Evolutionary conservation across 768 basidiomycete species (phyloP).

Genomic region (Russula lepida): DNA sequence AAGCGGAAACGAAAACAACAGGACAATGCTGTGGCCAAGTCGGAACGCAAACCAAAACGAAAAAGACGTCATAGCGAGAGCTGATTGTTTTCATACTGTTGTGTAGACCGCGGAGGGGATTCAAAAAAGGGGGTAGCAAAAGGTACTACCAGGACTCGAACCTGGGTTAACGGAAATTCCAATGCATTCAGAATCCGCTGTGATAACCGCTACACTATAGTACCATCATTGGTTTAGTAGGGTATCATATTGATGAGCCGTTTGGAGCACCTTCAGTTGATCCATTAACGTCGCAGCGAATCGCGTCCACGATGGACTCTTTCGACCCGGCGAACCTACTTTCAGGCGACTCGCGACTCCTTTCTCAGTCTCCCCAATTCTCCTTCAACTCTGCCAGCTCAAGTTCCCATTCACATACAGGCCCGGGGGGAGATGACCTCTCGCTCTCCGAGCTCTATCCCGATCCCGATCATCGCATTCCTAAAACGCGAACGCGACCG

Average conservation of each 20-base stretch:
- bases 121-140: neutral
- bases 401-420: constrained; percentile 29
- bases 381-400: constrained; percentile 22
- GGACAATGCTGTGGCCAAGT: constrained; percentile 18
- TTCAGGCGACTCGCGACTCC: constrained; percentile 33
- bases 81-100: neutral
- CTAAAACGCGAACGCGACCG: constrained; percentile 14
- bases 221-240: neutral
- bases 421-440: constrained; percentile 41
- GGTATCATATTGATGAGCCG: neutral
- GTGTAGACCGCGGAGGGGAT: no score
- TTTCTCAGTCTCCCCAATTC: constrained; percentile 40
- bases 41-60: constrained; percentile 23
- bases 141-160: constrained; percentile 22
- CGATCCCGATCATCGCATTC: constrained; percentile 29
- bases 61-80: constrained; percentile 23
- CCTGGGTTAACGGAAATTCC: constrained; percentile 19
- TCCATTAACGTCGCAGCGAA: no score
- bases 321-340: constrained; percentile 24
- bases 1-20: constrained; percentile 23
- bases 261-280: no score
- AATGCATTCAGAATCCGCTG: constrained; percentile 31
- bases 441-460: constrained; percentile 51
- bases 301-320: constrained; percentile 29
- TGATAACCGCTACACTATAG: constrained; percentile 35